Evolutionary conservation across 257 asterid species (phyloP), one percentile per base, ranked within the genome.

Genomic region (Penstemon davidsonii): DNA sequence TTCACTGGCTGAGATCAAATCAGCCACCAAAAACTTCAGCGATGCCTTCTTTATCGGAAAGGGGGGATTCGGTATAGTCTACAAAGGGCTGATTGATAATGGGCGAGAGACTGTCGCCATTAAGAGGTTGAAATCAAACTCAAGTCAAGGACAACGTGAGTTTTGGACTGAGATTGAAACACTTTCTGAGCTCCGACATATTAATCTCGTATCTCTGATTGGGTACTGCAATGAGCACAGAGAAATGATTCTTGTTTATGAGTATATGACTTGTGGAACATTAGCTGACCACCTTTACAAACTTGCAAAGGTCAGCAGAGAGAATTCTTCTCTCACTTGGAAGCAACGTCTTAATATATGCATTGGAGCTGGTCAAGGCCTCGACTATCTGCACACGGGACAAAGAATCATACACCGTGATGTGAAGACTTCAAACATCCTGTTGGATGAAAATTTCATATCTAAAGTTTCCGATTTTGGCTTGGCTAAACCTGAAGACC

Each of bases 381-480:
- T 85, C 19, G 77, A 85, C 55, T 81, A 78, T 74, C 85, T 83
- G 60, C 88, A 85, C 63, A 75, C 85, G 13, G 73, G 76, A 15
- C 76, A 77, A 18, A 57, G 77, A 69, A 68, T 84, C 67, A 81
- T 86, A 76, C 92, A 86, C 61, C 82, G 85, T 1, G 89, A 86
- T 40, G 80, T 83, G 38, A 82, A 86, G 69, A 60, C 81, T 73
- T 78, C 90, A 5, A 87, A 87, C 82, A 87, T 87, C 55, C 68
- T 84, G 51, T 60, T 87, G 5, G 86, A 82, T 60, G 87, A 73
- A 60, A 73, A 73, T 53, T 82, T 85, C 66, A 70, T 67, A 38
- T 83, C 90, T 43, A 84, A 84, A 76, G 80, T 87, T 47, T 81
- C 90, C 1, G 90, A 87, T 77, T 84, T 87, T 56, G 94, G 94